Percentiles rank a stretch among this genome's conserved stretches.
phyloP scores from a whole-genome alignment of 495 filamentous ascomycete species.

The Daldinia vernicosa region DNA sequence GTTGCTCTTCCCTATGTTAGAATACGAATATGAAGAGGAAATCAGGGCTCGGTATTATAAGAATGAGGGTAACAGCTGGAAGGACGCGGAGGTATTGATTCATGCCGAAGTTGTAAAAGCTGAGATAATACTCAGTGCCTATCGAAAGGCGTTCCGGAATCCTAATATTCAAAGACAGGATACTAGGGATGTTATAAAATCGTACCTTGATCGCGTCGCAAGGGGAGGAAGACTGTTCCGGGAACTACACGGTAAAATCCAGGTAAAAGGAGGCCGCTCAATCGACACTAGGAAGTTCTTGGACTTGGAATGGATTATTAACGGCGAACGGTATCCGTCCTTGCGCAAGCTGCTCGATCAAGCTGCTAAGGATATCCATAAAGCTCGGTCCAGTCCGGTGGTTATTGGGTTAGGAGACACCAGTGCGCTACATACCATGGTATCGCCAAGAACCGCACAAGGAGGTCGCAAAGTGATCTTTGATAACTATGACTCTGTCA shows the following conservation, averaged over 20 bases:
- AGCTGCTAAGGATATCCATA: background rate
- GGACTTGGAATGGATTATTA: background rate
- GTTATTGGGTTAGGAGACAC: background rate
- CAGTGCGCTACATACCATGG: background rate
- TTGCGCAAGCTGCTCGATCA: background rate
- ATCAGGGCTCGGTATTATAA: background rate
- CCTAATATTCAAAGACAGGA: background rate
- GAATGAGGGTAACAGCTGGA: background rate
- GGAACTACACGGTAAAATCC: background rate
- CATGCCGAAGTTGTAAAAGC: background rate
- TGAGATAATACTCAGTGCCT: background rate
- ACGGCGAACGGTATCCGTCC: background rate
- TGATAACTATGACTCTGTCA: background rate
- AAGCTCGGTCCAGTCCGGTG: background rate
- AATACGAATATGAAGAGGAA: background rate
- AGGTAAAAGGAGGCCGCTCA: background rate
- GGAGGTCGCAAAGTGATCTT: background rate
- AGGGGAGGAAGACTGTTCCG: background rate
- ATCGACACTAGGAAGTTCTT: background rate
- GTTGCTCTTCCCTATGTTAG: background rate
- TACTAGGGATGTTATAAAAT: too few species aligned
- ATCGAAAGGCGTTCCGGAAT: background rate
- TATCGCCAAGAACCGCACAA: background rate
- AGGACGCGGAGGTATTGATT: background rate
- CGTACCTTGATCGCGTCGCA: background rate